Conservation (phyloP, 352 stramenopile genomes). For the Phytopythium oedochilum region DNA sequence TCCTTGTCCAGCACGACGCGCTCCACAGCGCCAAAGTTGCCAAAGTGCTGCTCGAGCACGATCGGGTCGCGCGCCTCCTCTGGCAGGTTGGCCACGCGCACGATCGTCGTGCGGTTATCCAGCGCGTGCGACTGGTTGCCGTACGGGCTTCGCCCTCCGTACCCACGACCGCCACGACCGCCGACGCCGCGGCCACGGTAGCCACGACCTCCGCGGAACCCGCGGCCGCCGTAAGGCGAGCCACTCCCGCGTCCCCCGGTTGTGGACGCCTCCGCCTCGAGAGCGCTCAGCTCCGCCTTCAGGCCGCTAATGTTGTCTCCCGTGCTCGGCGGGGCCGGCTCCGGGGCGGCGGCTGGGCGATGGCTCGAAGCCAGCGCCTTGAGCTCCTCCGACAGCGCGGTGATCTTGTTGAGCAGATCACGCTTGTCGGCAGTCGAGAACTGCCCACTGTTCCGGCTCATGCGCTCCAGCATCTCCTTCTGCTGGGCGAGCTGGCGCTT, state of each 20-base stretch:
- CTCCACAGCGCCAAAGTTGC: conserved; percentile 79
- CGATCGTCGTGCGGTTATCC: conserved; percentile 83
- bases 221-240: conserved; percentile 10
- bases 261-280: conserved; percentile 52
- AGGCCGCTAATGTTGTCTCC: conserved; percentile 40
- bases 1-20: conserved; percentile 59
- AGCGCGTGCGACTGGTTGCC: conserved; percentile 52
- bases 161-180: conserved; percentile 25
- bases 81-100: conserved; percentile 70
- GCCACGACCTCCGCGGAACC: conserved; percentile 39
- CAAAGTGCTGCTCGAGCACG: conserved; percentile 84
- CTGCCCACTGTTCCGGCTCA: conserved; percentile 69
- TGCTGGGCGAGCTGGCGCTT: conserved; percentile 79
- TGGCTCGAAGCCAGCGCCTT: conserved; percentile 36
- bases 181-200: conserved; percentile 44
- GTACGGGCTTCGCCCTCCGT: conserved; percentile 26
- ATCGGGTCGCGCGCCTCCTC: conserved; percentile 71
- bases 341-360: conserved; percentile 7
- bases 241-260: conserved; percentile 15
- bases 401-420: conserved; percentile 84
- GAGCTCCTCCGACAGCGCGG: conserved; percentile 58
- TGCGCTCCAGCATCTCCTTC: conserved; percentile 76
- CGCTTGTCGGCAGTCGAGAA: conserved; percentile 72
- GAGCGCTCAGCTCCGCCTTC: conserved; percentile 59
- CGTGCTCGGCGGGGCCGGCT: conserved; percentile 1